Base-by-base conservation (phyloP, 352 stramenopile species). In the Phytophthora fragariaefolia region DNA sequence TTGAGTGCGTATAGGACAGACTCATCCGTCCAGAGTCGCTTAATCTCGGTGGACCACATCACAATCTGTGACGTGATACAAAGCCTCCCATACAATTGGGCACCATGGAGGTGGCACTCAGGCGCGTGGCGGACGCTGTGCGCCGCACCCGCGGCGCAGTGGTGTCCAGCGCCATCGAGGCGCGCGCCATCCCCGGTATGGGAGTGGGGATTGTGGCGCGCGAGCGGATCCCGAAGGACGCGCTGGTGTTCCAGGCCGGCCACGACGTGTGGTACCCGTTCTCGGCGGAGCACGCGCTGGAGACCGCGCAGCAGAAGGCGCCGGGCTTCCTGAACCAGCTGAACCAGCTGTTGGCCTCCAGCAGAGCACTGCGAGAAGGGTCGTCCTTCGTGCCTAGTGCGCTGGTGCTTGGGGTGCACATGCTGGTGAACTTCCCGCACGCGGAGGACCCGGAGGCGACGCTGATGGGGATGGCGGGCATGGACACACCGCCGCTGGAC, bases 201-300 rank as follows among this genome's bases (percentile, higher is more conserved):
- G 85, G 84, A 43, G 62, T 91, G 15, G 86, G 86, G 4, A 61
- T 96, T 5, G 71, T 91, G 15, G 86, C 83, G 23, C 71, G 61
- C 8, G 71, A 82, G 23, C 68, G 43, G 0, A 85, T 96, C 50
- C 72, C 81, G 13, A 83, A 83, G 30, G 83, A 90, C 51, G 58
- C 77, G 45, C 58, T 92, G 51, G 66, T 93, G 26, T 91, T 95
- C 52, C 77, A 87, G 36, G 81, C 85, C 7, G 74, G 71, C 1
- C 62, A 70, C 0, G 81, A 89, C 12, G 64, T 73, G 20, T 96
- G 85, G 88, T 81, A 80, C 24, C 82, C 87, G 3, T 89, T 95
- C 59, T 96, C 88, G n/a, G 80, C 88, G 17, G 80, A 91, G 48
- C 76, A 49, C 56, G 88, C 88, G 1, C 69, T 91, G 34, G 74